Percentiles rank a stretch among this genome's conserved stretches.
Conservation (phyloP, 306 rosid genomes). For the Ochetophila trinervis region DNA sequence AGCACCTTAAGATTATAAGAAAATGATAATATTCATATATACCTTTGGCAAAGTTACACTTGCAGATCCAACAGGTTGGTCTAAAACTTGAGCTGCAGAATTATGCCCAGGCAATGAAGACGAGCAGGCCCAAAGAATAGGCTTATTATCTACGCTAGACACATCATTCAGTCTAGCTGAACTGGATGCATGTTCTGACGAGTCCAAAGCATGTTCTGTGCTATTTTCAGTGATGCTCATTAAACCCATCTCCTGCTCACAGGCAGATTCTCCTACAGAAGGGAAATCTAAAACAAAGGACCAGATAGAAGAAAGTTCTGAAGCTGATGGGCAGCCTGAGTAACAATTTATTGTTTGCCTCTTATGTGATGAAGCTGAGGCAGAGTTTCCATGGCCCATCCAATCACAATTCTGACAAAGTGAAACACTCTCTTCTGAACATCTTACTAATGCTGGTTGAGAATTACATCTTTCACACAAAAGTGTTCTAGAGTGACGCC, state of each 20-base stretch:
- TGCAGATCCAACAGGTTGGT: conserved; percentile 42
- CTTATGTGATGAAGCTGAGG: conserved; percentile 65
- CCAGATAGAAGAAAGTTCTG: conserved; percentile 93
- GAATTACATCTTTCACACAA: conserved; percentile 84
- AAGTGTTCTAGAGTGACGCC: conserved; percentile 82
- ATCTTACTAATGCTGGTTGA: conserved; percentile 78
- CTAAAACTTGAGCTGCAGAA: conserved; percentile 36
- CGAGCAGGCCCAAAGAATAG: conserved; percentile 42
- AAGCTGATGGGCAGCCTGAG: conserved; percentile 89
- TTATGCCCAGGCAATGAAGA: conserved; percentile 48
- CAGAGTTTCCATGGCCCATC: conserved; percentile 58
- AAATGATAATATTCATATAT: conserved; percentile 20
- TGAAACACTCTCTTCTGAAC: conserved; percentile 71
- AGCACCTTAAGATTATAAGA: not conserved
- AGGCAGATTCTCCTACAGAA: conserved; percentile 58
- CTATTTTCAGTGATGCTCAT: conserved; percentile 82
- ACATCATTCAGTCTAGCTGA: conserved; percentile 38
- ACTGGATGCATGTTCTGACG: conserved; percentile 41
- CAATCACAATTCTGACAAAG: conserved; percentile 98
- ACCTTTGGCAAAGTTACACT: conserved; percentile 69
- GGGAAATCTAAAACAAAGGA: conserved; percentile 63
- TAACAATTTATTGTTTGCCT: conserved; percentile 75
- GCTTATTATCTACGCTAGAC: conserved; percentile 29
- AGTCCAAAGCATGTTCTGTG: conserved; percentile 33
- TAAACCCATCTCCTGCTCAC: conserved; percentile 86